Evolutionary conservation across 1,284 basidiomycete species (phyloP).

Genomic region (Chondrostereum purpureum): DNA sequence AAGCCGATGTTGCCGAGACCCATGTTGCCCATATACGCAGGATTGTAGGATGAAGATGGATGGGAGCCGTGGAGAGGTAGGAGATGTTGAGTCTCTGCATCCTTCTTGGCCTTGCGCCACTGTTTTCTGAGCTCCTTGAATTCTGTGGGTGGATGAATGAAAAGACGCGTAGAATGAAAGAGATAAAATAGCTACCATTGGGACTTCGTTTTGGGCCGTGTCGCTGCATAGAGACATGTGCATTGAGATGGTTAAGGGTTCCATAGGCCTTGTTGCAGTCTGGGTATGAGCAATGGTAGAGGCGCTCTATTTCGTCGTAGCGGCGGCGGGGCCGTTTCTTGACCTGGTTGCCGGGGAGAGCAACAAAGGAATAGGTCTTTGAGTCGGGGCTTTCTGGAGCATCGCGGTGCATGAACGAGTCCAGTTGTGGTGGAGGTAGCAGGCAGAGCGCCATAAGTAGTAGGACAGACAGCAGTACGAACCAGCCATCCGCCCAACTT

Average conservation of each 20-base stretch:
- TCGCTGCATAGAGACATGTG: constrained; percentile 90
- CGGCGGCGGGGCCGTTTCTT: constrained; percentile 79
- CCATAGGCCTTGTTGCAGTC: constrained; percentile 84
- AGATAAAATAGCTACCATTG: constrained; percentile 48
- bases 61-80: constrained; percentile 6
- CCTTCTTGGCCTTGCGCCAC: constrained; percentile 92
- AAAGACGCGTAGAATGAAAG: constrained; percentile 6
- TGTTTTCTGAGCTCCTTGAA: constrained; percentile 97
- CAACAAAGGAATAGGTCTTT: constrained; percentile 78
- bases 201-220: constrained; percentile 82
- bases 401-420: constrained; percentile 2
- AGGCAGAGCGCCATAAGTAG: neutral
- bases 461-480: too few species aligned
- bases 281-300: constrained; percentile 80
- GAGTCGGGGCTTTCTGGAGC: constrained; percentile 26
- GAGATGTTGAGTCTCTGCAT: constrained; percentile 31
- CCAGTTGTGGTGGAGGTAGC: neutral
- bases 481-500: too few species aligned
- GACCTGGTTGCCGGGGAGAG: constrained; percentile 69
- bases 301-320: constrained; percentile 89
- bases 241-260: constrained; percentile 87
- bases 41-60: neutral
- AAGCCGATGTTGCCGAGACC: neutral
- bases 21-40: too few species aligned
- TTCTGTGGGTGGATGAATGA: constrained; percentile 53